phyloP scores from a whole-genome alignment of 345 rosid genomes.

The Eutrema japonicum region DNA sequence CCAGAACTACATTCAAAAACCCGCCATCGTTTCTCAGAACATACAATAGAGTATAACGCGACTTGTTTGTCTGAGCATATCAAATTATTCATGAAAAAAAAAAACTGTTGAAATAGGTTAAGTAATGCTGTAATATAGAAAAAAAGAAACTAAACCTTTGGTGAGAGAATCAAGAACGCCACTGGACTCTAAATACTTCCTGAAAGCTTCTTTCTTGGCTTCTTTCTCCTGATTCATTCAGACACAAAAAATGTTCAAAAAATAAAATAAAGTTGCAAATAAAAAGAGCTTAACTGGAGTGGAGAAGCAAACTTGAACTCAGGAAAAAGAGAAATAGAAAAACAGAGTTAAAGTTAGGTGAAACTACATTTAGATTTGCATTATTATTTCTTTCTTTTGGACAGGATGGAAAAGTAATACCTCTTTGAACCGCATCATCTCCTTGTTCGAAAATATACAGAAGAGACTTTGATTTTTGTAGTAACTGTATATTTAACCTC shows the following conservation, averaged over 20 bases:
- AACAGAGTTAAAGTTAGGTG: background rate
- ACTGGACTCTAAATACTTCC: conserved; percentile 83
- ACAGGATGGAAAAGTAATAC: conserved; percentile 34
- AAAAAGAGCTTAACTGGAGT: background rate
- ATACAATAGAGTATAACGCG: background rate
- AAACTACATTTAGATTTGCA: background rate
- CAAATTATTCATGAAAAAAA: background rate
- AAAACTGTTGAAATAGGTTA: background rate
- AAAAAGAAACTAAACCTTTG: conserved; percentile 53
- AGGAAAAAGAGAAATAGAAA: background rate
- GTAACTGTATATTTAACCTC: conserved; percentile 8
- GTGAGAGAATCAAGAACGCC: conserved; percentile 88
- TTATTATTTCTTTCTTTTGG: background rate
- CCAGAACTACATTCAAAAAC: conserved; percentile 59
- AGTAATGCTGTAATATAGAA: background rate
- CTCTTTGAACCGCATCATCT: conserved; percentile 65
- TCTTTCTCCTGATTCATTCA: conserved; percentile 69
- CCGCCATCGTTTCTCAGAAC: background rate
- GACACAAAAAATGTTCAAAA: background rate
- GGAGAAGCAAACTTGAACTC: conserved; percentile 6
- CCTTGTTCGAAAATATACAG: conserved; percentile 14
- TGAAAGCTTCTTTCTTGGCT: conserved; percentile 85
- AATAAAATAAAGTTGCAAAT: background rate
- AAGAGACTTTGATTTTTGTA: background rate
- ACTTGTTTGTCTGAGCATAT: conserved; percentile 15